Conservation (phyloP, 345 rosid genomes). For the Alliaria petiolata region DNA sequence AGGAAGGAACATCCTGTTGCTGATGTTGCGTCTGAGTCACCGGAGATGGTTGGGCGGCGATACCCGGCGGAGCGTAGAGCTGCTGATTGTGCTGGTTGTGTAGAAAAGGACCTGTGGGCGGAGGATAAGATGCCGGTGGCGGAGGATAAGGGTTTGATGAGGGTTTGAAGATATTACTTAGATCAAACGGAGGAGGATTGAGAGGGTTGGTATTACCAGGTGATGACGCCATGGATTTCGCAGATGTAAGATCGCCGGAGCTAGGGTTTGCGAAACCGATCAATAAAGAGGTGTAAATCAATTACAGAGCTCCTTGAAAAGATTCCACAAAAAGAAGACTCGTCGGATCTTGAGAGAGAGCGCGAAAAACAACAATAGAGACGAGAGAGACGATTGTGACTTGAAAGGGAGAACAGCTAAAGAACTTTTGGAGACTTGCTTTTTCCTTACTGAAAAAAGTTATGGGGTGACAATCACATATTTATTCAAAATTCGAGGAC, state of each 20-base stretch:
- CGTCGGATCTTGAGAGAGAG: slow-evolving; percentile 24
- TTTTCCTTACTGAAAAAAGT: background rate
- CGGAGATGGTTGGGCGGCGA: slow-evolving; percentile 18
- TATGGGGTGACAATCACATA: background rate
- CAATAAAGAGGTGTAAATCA: background rate
- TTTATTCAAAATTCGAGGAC: background rate
- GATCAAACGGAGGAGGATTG: slow-evolving; percentile 37
- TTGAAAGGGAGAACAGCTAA: slow-evolving; percentile 24
- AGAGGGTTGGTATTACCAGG: slow-evolving; percentile 44
- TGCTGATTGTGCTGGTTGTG: slow-evolving; percentile 46
- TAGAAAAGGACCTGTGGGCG: slow-evolving; percentile 46
- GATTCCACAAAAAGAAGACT: slow-evolving; percentile 19
- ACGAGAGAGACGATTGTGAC: slow-evolving; percentile 21
- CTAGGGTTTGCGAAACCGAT: slow-evolving; percentile 26
- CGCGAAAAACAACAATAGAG: background rate
- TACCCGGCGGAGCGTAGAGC: slow-evolving; percentile 38
- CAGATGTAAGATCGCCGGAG: slow-evolving; percentile 20
- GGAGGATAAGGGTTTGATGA: slow-evolving; percentile 38
- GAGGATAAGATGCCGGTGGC: slow-evolving; percentile 57
- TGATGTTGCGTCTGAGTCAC: slow-evolving; percentile 1
- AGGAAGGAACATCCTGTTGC: slow-evolving; percentile 20
- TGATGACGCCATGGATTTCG: slow-evolving; percentile 42
- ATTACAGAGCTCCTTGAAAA: background rate
- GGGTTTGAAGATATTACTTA: slow-evolving; percentile 44
- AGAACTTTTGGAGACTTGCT: slow-evolving; percentile 24